Percentiles rank a stretch among this genome's conserved stretches.
These are phyloP conservation scores for Naganishia liquefaciens DNA, from an alignment of 1,284 basidiomycete genomes.

Conservation along the genomic window DNA sequence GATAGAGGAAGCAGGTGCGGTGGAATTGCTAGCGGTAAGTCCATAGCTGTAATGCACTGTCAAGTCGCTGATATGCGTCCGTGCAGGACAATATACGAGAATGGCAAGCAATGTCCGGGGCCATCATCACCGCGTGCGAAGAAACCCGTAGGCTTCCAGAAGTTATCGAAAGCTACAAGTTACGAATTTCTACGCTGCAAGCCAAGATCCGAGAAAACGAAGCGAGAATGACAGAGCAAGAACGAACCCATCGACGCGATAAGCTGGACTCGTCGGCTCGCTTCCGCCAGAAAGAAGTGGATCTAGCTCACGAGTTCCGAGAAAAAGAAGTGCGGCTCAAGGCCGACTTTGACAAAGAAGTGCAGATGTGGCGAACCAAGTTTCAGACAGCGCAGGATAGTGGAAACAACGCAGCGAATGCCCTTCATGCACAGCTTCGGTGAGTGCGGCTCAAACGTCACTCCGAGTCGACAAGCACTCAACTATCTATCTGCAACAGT, in stretches of 20 bases:
- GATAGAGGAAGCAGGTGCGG: slow-evolving; percentile 9
- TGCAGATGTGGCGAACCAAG: slow-evolving; percentile 13
- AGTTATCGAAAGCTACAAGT: slow-evolving; percentile 12
- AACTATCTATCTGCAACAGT: not conserved
- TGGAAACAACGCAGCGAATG: slow-evolving; percentile 12
- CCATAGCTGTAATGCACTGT: too few species aligned
- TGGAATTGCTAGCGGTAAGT: slow-evolving; percentile 7
- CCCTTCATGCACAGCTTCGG: slow-evolving; percentile 4
- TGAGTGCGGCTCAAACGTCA: not conserved
- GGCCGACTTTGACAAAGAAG: slow-evolving; percentile 5
- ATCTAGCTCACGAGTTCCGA: not conserved
- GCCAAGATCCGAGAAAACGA: not conserved
- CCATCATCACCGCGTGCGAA: slow-evolving; percentile 20
- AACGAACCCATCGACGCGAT: slow-evolving; percentile 9
- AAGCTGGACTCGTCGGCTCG: not conserved
- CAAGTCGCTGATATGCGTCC: not conserved
- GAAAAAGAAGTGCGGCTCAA: not conserved
- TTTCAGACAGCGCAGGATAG: slow-evolving; percentile 17
- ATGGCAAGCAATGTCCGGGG: slow-evolving; percentile 14
- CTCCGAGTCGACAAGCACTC: too few species aligned
- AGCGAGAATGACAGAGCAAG: not conserved
- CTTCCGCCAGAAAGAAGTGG: slow-evolving; percentile 5
- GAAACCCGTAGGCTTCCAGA: slow-evolving; percentile 14
- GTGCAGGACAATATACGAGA: slow-evolving; percentile 19
- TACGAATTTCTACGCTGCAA: not conserved